Percentiles rank a stretch among this genome's conserved stretches.
phyloP scores from a whole-genome alignment of 1,284 basidiomycete genomes.

The Fistulinella cinereoalba region DNA sequence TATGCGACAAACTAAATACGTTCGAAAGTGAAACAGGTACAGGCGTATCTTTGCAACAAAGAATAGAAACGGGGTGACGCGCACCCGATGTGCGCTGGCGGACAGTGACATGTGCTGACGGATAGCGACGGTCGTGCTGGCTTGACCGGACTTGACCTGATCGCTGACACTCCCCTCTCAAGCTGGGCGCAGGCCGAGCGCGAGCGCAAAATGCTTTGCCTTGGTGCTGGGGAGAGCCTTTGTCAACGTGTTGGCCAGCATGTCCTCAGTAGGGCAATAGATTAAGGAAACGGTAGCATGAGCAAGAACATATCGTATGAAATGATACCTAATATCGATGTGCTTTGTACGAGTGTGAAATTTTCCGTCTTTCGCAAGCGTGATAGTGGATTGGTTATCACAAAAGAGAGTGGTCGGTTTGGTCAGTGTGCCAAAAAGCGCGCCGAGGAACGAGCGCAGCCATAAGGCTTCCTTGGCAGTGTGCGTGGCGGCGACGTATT shows the following conservation, averaged over 20 bases:
- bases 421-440: background rate
- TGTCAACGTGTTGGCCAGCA: background rate
- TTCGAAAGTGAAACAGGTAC: no score
- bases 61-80: no score
- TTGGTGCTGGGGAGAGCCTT: background rate
- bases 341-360: background rate
- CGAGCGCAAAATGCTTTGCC: background rate
- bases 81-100: no score
- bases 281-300: background rate
- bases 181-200: background rate
- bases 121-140: no score
- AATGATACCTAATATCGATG: background rate
- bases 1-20: no score
- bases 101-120: no score
- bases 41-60: no score
- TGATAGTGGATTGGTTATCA: background rate
- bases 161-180: slow-evolving; percentile 8
- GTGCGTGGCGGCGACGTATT: background rate
- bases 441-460: background rate
- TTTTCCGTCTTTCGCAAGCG: background rate
- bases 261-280: slow-evolving; percentile 1
- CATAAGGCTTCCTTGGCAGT: background rate
- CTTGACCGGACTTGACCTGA: no score
- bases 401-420: background rate
- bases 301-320: background rate